These are phyloP conservation scores for Verticillium alfalfae DNA, from an alignment of 2,329 filamentous ascomycete genomes.

Conservation along the genomic window DNA sequence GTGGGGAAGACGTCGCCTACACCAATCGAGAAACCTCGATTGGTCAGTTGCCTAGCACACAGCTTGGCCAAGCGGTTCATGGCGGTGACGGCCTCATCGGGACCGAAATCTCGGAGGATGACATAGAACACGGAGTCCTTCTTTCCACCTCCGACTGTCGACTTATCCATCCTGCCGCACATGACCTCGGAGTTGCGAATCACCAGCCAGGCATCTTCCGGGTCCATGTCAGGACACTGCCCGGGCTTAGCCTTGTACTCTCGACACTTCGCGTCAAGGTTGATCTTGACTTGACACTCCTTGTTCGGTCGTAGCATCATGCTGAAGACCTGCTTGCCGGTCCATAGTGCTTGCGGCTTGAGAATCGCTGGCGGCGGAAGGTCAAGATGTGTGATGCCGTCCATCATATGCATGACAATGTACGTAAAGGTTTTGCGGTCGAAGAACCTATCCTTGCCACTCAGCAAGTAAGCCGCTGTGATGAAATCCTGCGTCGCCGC, in stretches of 20 bases:
- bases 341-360: constrained; percentile 86
- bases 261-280: constrained; percentile 88
- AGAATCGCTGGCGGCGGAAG: constrained; percentile 81
- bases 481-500: constrained; percentile 99
- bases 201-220: constrained; percentile 85
- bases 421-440: constrained; percentile 85
- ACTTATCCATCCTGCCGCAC: constrained; percentile 97
- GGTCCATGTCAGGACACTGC: constrained; percentile 64
- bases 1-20: constrained; percentile 92
- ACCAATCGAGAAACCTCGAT: constrained; percentile 92
- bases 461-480: constrained; percentile 85
- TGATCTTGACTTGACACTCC: constrained; percentile 75
- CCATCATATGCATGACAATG: constrained; percentile 90
- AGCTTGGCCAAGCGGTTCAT: constrained; percentile 94
- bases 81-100: constrained; percentile 77
- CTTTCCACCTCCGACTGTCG: constrained; percentile 93
- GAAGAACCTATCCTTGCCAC: constrained; percentile 88
- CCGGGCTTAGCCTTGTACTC: constrained; percentile 63
- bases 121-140: constrained; percentile 98
- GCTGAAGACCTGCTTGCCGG: constrained; percentile 94
- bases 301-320: constrained; percentile 86
- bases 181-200: constrained; percentile 96
- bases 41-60: constrained; percentile 81
- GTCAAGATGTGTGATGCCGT: constrained; percentile 70
- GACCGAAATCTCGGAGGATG: constrained; percentile 90